Base-by-base conservation (phyloP, 805 yeast species). In the Metschnikowia gelsemii region DNA sequence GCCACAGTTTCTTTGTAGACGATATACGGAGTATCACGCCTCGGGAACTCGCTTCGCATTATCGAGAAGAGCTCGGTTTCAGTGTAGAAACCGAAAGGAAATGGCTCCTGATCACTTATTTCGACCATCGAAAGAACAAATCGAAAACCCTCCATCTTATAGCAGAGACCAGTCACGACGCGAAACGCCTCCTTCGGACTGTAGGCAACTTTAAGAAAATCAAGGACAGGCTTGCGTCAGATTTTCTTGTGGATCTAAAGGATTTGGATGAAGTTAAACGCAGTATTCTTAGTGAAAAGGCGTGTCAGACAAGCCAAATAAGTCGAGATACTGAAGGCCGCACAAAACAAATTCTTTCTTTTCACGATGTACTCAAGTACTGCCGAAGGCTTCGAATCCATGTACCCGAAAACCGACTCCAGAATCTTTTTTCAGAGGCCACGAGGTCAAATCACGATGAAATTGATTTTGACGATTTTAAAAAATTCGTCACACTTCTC, bases 51-150 rank as follows among this genome's bases (percentile, higher is more conserved):
- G 96, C 96, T 1, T 74, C 76, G 25, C 87, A 87, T 51, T 91
- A 89, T 57, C 66, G 96, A 46, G 96, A 90, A 56, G 96, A 89
- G 60, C 78, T 87, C 51, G 81, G 84, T 26, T 75, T 88, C 1
- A 76, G 89, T 1, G 66, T 78, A 25, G 88, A 83, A 37, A 76
- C 74, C 40, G 79, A 80, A 32, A 67, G 71, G 9, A 62, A 77
- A 7, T 91, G 99, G 99, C 73, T 87, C 0, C 82, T 96, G 0
- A 76, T 91, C 23, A 78, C 88, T 9, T 91, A 87, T 57, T 76
- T 72, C 42, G 75, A 78, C 47, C 70, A 74, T 5, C 69, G 76
- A 5, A 79, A 75, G 40, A 70, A 76, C 38, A 86, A 84, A 57
- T 66, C 87, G 32, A 86, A 87, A 53, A 85, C 90, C 0, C 61